Evolutionary conservation across 495 filamentous ascomycete species (phyloP), one percentile per base, ranked within the genome.

Genomic region (Aspergillus indologenus): DNA sequence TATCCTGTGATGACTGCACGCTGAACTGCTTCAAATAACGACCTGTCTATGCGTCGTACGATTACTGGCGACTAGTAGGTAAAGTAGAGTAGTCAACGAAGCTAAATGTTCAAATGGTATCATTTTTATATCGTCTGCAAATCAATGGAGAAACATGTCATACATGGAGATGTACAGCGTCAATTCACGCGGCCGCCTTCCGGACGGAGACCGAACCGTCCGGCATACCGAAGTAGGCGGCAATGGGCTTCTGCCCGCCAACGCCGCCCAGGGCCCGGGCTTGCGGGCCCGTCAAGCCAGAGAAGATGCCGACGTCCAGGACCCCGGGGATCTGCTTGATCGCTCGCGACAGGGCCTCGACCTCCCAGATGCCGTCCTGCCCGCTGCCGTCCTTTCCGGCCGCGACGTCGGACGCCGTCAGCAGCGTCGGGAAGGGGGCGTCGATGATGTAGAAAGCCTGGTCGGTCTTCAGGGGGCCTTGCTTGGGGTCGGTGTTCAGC

Each of bases 371-470:
- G 7, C 87, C 85, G 26, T 76, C 71, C 60, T 76, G 73, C 14
- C 81, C 81, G 48, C 70, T 75, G 14, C 83, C 85, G 6, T 76
- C 69, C 59, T 72, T 64, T 40, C 74, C 76, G 20, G 66, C 72
- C 20, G 44, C 74, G 11, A 87, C 68, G 65, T 93, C 90, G 18
- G 73, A 70, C 34, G 82, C 68, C 29, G 87, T 83, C 22, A 89
- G 75, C 24, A 96, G 76, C 11, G 86, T 80, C 40, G 78, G 74
- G 76, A 98, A 97, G 0, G 90, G 88, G 12, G 92, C 94, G 67
- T 98, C 94, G 62, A 98, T 84, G 58, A 98, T 88, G 80, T 89
- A 93, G 79, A 96, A 90, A 61, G 84, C 87, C 70, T 98, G 96
- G 73, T 98, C 94, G 14, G 95, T 98, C 66, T 95, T 89, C 23